Base-by-base conservation (phyloP, 768 basidiomycete species). In the Lactarius quietus region DNA sequence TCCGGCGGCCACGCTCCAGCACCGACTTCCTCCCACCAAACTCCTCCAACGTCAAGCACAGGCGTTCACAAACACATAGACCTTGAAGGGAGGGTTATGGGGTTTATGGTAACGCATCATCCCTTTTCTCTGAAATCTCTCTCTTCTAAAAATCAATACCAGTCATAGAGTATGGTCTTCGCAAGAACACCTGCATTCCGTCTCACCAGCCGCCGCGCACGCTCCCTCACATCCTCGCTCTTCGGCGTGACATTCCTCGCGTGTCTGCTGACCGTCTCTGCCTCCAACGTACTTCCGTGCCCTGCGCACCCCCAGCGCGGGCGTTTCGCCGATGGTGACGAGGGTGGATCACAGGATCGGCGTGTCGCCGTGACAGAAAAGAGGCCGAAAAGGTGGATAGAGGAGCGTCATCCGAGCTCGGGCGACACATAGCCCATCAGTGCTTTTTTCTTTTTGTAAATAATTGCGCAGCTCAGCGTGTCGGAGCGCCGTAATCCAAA, bases 171-270 rank as follows among this genome's bases (percentile, higher is more conserved):
- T 23, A 48, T 88, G 87, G 72, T 82, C 76, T 77, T 82, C 66
- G 70, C 82, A 72, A 82, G 82, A 82, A 76, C 81, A 59, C 68
- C 31, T 70, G 17, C 33, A 26, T 76, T 88, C 70, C 85, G 85
- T 68, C 77, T 87, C 69, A 84, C 83, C 66, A 72, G 73, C 65
- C 77, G 73, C 65, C 85, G 85, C 74, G 84, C 85, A 59, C 90
- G 91, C 73, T 84, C 83, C 69, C 82, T 92, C 78, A 80, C 92
- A 67, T 86, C 92, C 9, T 84, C 88, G 38, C 85, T 93, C 68
- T 94, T 94, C 74, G 86, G 84, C 71, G 76, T 90, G 71, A 93
- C 92, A 3, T 92, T 90, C 75, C 76, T 91, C 74, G 89, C 88
- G 29, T 83, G 90, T 20, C 81, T 93, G 65, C 68, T 90, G 67